Conservation (phyloP, 2,329 filamentous ascomycete species). For the Venturia carpophila region DNA sequence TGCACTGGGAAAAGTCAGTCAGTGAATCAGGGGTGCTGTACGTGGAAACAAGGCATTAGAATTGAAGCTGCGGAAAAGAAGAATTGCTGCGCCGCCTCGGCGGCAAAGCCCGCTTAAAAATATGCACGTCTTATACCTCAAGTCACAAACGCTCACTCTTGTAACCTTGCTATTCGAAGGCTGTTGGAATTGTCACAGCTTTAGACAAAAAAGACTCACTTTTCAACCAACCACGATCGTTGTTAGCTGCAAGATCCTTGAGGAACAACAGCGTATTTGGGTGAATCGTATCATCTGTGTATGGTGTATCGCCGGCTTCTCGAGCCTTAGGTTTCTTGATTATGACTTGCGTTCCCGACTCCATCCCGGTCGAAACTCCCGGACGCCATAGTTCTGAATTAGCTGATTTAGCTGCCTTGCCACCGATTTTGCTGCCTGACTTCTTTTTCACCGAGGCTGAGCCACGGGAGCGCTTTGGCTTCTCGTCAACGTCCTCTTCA, state of each 20-base stretch:
- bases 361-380: conserved; percentile 48
- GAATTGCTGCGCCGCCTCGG: not conserved
- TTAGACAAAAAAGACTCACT: conserved; percentile 34
- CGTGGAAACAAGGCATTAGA: not conserved
- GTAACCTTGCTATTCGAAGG: not conserved
- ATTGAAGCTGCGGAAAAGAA: not conserved
- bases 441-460: conserved; percentile 20
- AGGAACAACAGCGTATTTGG: conserved; percentile 57
- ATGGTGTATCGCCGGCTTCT: conserved; percentile 50
- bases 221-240: conserved; percentile 57
- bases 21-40: not conserved
- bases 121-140: not conserved
- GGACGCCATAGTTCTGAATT: conserved; percentile 45
- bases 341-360: conserved; percentile 52
- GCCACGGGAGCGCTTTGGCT: conserved; percentile 25
- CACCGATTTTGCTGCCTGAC: conserved; percentile 22
- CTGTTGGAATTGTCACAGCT: not conserved
- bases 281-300: conserved; percentile 51
- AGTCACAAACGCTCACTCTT: not conserved
- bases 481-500: conserved; percentile 23
- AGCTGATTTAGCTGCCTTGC: conserved; percentile 23
- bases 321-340: conserved; percentile 58
- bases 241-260: conserved; percentile 50
- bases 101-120: not conserved
- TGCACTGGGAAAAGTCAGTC: conserved; percentile 48